Evolutionary conservation across 2,329 filamentous ascomycete species (phyloP), one percentile per base, ranked within the genome.

Genomic region (Septoria petroselini): DNA sequence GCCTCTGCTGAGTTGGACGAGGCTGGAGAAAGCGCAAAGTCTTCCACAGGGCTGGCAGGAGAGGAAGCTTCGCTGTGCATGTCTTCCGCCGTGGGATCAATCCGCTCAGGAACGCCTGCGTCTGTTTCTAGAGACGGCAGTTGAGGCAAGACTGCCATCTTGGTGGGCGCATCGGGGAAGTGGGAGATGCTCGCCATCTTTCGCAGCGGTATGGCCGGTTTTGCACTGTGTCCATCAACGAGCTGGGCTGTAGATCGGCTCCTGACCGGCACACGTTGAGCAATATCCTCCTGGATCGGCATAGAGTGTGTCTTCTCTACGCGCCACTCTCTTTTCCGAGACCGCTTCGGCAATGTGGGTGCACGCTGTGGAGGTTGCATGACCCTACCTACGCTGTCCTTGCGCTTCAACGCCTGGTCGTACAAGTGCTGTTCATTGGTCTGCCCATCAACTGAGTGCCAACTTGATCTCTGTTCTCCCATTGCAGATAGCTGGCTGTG

Each of bases 331-430:
- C 71, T 62, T 55, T 72, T 73, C 40, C 71, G 68, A 23, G 71
- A 73, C 47, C 69, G 69, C 25, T 66, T 68, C 1, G 71, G 72
- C 17, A 73, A 35, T 3, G 61, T 63, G 7, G 71, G 71, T 21
- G 62, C 61, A 29, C 57, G 56, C 39, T 55, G 52, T 7, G 62
- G 60, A n/a, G 62, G 63, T 30, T 62, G 59, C 63, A 63, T 61
- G n/a, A 65, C 62, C 14, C 53, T 59, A 15, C 53, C 55, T 9
- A 62, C 62, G 39, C 63, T 65, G 41, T 58, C 53, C 9, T 34
- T 54, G 21, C 53, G 51, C 25, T 51, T 46, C 8, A 53, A 12
- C 19, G 31, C 14, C 27, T 21, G 38, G 30, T 42, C 34, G 45
- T 11, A 15, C 37, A 27, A 12, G 29, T 37, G 4, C 19, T 35